Evolutionary conservation across 306 rosid genomes (phyloP).

Genomic region (Ammopiptanthus mongolicus): DNA sequence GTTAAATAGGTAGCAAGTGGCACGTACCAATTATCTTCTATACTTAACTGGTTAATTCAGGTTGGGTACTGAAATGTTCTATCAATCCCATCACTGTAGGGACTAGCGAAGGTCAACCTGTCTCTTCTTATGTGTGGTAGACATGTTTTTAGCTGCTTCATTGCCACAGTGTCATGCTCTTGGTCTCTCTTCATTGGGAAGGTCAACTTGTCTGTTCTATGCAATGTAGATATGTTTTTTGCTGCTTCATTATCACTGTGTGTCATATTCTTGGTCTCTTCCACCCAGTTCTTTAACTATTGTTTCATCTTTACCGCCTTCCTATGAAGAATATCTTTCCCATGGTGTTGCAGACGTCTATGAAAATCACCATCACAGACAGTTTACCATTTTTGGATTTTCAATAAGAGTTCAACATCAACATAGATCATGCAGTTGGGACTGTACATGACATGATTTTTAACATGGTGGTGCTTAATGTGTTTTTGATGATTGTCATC

Average conservation of each 20-base stretch:
- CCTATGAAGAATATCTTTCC: constrained; percentile 50
- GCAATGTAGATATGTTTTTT: neutral
- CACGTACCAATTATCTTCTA: neutral
- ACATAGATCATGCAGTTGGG: constrained; percentile 70
- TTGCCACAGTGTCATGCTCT: neutral
- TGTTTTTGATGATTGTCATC: constrained; percentile 64
- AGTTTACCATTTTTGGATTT: constrained; percentile 57
- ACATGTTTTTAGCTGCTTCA: constrained; percentile 7
- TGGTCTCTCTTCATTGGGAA: constrained; percentile 19
- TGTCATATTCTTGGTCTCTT: constrained; percentile 23
- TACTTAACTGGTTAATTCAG: neutral
- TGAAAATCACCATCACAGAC: constrained; percentile 65
- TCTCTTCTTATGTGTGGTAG: constrained; percentile 1
- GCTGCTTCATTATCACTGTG: neutral
- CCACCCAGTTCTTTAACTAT: constrained; percentile 41
- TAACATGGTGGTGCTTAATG: constrained; percentile 48
- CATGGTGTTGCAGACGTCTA: constrained; percentile 57
- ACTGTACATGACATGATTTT: constrained; percentile 38
- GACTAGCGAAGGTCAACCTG: neutral
- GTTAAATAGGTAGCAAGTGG: neutral
- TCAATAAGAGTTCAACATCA: constrained; percentile 45
- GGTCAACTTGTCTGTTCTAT: constrained; percentile 7
- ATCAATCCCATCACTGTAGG: neutral
- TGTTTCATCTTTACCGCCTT: constrained; percentile 43
- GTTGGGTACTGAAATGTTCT: neutral